phyloP scores from a whole-genome alignment of 345 rosid genomes.

The Acer yangbiense region DNA sequence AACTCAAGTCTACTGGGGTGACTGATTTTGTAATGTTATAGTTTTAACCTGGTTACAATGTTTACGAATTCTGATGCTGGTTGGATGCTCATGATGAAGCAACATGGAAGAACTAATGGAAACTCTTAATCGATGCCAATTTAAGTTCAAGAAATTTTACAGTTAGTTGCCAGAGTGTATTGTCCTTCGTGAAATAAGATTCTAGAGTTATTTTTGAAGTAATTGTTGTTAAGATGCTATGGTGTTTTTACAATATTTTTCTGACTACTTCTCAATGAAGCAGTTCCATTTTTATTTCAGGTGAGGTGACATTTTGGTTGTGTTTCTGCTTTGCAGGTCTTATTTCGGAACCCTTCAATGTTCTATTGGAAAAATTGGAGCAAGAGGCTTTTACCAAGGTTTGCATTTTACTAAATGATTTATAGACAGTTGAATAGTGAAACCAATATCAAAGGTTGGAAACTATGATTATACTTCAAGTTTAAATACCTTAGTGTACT shows the following conservation, averaged over 20 bases:
- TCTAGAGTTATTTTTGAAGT: not conserved
- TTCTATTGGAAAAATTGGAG: constrained; percentile 69
- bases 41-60: too few relatives aligned
- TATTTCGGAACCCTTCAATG: constrained; percentile 56
- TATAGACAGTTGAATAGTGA: not conserved
- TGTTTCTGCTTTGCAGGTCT: constrained; percentile 52
- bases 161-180: not conserved
- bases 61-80: too few relatives aligned
- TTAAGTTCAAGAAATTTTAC: too few relatives aligned
- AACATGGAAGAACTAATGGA: too few relatives aligned
- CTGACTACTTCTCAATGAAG: not conserved
- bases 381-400: constrained; percentile 83
- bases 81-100: too few relatives aligned
- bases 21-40: not conserved
- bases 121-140: too few relatives aligned
- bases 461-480: not conserved
- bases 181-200: not conserved
- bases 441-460: not conserved
- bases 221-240: not conserved
- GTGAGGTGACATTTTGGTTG: not conserved
- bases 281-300: not conserved
- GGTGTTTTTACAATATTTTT: not conserved
- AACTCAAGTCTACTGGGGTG: not conserved
- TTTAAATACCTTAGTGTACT: not conserved
- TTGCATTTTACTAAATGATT: not conserved